phyloP scores from a whole-genome alignment of 1,284 basidiomycete genomes.

The Rhodotorula sp. region DNA sequence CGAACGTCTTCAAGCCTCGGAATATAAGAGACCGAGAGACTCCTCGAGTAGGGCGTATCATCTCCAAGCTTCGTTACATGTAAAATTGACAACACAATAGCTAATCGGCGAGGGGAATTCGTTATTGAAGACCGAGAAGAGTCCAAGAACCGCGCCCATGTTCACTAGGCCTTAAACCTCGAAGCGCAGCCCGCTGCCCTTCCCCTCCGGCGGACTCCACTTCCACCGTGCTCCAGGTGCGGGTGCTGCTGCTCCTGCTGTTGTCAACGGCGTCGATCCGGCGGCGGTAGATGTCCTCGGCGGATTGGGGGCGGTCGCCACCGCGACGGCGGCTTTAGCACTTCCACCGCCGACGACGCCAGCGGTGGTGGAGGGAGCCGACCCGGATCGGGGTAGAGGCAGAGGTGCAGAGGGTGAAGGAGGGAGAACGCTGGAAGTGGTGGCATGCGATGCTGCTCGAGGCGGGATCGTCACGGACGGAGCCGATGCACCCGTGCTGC shows the following conservation, averaged over 20 bases:
- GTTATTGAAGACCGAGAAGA: neutral
- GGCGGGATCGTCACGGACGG: neutral
- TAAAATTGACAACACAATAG: too few relatives aligned
- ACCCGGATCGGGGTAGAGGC: neutral
- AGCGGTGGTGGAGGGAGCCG: neutral
- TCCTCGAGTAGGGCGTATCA: neutral
- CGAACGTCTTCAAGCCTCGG: too few relatives aligned
- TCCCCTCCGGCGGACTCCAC: constrained; percentile 7
- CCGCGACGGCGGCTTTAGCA: neutral
- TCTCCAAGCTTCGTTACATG: neutral
- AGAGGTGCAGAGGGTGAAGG: neutral
- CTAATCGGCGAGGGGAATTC: too few relatives aligned
- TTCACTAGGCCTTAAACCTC: neutral
- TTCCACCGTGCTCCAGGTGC: neutral
- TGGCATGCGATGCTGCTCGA: neutral
- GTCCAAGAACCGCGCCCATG: neutral
- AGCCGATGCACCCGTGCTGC: neutral
- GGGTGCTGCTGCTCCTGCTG: neutral
- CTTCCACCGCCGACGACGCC: neutral
- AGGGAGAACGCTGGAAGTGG: neutral
- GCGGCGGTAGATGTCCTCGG: neutral
- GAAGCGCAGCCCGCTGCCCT: neutral
- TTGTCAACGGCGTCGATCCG: neutral
- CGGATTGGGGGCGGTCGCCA: too few relatives aligned
- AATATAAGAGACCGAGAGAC: neutral